phyloP scores from a whole-genome alignment of 345 rosid genomes.

The Ceriops decandra region DNA sequence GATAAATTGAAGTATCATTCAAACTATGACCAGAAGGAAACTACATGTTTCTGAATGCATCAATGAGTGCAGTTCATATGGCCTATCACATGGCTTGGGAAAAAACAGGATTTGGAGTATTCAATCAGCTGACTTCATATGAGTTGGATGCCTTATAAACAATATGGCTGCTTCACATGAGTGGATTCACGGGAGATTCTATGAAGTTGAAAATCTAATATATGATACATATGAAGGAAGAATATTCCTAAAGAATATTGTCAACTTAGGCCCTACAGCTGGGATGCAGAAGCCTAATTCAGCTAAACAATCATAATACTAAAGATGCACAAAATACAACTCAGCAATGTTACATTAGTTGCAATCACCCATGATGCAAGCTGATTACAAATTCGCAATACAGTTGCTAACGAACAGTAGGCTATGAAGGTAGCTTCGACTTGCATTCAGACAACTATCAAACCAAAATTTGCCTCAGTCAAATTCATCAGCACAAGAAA shows the following conservation, averaged over 20 bases:
- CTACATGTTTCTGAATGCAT: background rate
- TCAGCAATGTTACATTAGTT: background rate
- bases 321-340: background rate
- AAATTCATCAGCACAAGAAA: background rate
- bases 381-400: background rate
- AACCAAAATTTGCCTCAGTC: background rate
- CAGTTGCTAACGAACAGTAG: background rate
- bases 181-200: no score
- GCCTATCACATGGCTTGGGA: background rate
- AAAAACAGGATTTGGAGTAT: background rate
- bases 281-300: background rate
- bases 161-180: background rate
- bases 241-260: background rate
- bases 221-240: background rate
- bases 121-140: background rate
- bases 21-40: constrained; percentile 7
- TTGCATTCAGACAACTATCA: background rate
- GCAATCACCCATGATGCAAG: background rate
- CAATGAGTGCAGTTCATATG: background rate
- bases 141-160: background rate
- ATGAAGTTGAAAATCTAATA: background rate
- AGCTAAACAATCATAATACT: background rate
- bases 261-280: background rate
- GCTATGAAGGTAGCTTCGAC: background rate
- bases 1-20: background rate